Conservation (phyloP, 1,284 basidiomycete species). For the Apiotrichum akiyoshidainum region DNA sequence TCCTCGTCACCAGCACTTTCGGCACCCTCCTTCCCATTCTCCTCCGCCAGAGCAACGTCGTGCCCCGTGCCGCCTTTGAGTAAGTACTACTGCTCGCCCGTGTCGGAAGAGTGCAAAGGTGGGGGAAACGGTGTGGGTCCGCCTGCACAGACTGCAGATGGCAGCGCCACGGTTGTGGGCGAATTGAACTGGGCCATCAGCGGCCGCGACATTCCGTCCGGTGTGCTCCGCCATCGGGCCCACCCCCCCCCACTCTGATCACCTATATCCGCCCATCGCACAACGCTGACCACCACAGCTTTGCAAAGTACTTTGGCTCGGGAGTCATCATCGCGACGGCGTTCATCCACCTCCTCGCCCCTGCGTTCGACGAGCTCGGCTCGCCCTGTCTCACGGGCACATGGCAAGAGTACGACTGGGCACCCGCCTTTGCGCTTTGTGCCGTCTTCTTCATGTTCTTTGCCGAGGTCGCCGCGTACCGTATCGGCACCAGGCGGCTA, state of each 20-base stretch:
- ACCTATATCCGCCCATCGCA: background rate
- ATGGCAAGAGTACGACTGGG: slow-evolving; percentile 75
- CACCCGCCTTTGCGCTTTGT: slow-evolving; percentile 72
- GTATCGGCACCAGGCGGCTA: slow-evolving; percentile 52
- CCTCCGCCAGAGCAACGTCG: slow-evolving; percentile 60
- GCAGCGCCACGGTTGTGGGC: background rate
- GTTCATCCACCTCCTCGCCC: slow-evolving; percentile 79
- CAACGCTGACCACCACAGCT: slow-evolving; percentile 48
- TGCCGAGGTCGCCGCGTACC: slow-evolving; percentile 77
- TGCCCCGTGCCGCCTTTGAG: slow-evolving; percentile 71
- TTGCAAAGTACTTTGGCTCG: slow-evolving; percentile 93
- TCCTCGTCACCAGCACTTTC: slow-evolving; percentile 55
- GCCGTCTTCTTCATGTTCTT: slow-evolving; percentile 81
- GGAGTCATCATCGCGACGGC: slow-evolving; percentile 91
- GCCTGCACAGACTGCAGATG: background rate
- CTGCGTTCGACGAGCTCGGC: slow-evolving; percentile 67
- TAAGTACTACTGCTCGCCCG: slow-evolving; percentile 49
- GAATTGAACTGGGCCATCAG: too few species aligned
- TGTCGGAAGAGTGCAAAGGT: background rate
- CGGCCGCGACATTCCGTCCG: too few species aligned
- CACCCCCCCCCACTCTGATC: background rate
- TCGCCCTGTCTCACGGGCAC: slow-evolving; percentile 67
- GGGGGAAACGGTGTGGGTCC: background rate
- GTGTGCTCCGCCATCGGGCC: too few species aligned
- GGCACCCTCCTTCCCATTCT: slow-evolving; percentile 82